Evolutionary conservation across 345 rosid genomes (phyloP), one percentile per base, ranked within the genome.

Genomic region (Hibiscus mutabilis): DNA sequence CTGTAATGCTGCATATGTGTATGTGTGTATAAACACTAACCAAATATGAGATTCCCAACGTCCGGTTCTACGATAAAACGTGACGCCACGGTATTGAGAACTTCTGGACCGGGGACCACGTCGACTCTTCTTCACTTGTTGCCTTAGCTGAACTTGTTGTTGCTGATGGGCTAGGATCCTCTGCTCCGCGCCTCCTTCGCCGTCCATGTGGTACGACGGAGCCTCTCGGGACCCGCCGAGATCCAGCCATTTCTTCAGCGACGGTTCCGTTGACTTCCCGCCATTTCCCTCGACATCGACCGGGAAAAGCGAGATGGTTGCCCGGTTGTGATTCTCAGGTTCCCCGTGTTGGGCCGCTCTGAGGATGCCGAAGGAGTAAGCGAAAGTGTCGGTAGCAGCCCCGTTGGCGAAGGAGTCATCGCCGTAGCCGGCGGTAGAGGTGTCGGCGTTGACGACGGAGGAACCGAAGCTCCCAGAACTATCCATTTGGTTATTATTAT

Each of bases 11-110:
- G 25, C 24, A 19, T 9, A 9, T 55, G 21, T 55, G 24, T 2
- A 6, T 21, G 60, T 19, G 2, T 52, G 8, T 52, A 55, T 55
- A 22, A 21, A 55, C 56, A 51, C 60, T 27, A 55, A 91, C 97
- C 94, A 91, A 53, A 91, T 91, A 73, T 91, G 97, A 0, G 97
- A 91, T 68, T 91, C 96, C 96, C 96, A 90, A 68, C 96, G 72
- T 1, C 96, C 89, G 44, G 96, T 90, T 75, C 93, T 72, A 25
- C 93, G 82, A 72, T 90, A 90, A 73, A 85, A 90, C 44, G 96
- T 90, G 74, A 90, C 88, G 24, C 96, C 96, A 9, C 93, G 84
- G 66, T 88, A 90, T 81, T 88, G 93, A n/a, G 91, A 90, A 83
- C 96, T 90, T 66, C 79, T 77, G 2, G 96, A 83, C 79, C 89